Evolutionary conservation across 1,139 yeast genomes (phyloP).

Genomic region (Saccharomyces hybrid): DNA sequence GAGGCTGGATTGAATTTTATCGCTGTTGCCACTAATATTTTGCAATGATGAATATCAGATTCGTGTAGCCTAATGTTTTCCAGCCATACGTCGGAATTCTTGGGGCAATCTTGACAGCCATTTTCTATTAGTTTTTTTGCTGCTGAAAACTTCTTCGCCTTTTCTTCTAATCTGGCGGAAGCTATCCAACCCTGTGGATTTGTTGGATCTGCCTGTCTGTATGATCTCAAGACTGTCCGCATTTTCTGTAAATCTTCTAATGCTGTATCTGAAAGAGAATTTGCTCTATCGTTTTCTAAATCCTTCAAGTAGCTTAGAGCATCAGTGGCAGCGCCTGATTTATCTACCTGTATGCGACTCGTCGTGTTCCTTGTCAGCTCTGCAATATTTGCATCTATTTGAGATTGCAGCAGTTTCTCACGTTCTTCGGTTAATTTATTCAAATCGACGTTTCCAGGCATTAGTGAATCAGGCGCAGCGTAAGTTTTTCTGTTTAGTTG

Average conservation of each 20-base stretch:
- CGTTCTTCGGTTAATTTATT: constrained; percentile 34
- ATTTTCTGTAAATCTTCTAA: constrained; percentile 49
- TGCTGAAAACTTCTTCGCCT: constrained; percentile 44
- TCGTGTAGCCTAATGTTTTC: constrained; percentile 66
- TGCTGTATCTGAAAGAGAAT: background rate
- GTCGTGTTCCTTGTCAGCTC: constrained; percentile 7
- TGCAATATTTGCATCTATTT: constrained; percentile 33
- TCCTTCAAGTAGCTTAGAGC: constrained; percentile 36
- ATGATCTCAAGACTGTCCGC: constrained; percentile 54
- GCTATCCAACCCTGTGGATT: constrained; percentile 85
- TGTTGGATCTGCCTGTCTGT: constrained; percentile 64
- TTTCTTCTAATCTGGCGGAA: constrained; percentile 71
- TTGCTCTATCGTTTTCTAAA: constrained; percentile 18
- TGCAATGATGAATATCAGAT: constrained; percentile 41
- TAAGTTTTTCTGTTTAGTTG: constrained; percentile 64
- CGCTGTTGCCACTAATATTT: constrained; percentile 58
- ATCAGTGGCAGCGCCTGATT: constrained; percentile 27
- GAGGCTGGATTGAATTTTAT: constrained; percentile 50
- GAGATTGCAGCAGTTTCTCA: constrained; percentile 31
- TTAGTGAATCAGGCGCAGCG: constrained; percentile 73
- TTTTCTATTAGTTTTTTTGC: constrained; percentile 60
- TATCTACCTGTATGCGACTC: background rate
- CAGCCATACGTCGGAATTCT: constrained; percentile 71
- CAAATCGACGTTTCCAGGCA: constrained; percentile 32
- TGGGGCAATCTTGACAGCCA: constrained; percentile 67